Base-by-base conservation (phyloP, 768 basidiomycete species). In the Psilocybe azurescens region DNA sequence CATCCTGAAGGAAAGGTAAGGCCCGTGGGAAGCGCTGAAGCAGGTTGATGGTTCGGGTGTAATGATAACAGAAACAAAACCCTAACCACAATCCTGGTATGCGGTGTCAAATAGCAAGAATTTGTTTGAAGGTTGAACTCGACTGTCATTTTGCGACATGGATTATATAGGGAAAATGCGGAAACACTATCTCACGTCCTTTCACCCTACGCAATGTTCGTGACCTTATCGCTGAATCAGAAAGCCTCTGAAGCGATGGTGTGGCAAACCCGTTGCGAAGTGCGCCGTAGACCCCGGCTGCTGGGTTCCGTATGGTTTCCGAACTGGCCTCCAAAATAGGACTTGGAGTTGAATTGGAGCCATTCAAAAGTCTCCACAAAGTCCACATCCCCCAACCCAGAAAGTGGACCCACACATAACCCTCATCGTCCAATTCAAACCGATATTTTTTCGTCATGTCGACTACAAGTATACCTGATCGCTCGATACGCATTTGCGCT, bases 401-500 rank as follows among this genome's bases (percentile, higher is more conserved):
- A 33, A 51, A n/a, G 44, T 53, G 59, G 63, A 61, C 63, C 63
- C 53, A 58, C 64, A 56, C 33, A 32, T 36, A 33, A n/a, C 24
- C 13, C 32, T 38, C 33, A 33, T 28, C 41, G 5, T 36, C 8
- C 48, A 38, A 41, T 29, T 29, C 32, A 10, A 14, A 58, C 46
- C 28, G 16, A 41, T 1, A 8, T 44, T 16, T 44, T 44, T n/a
- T 44, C 32, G 51, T 29, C 9, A 69, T 69, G 65, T 30, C 62
- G 30, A 47, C 59, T 47, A 38, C 62, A n/a, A 61, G 77, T 24
- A 74, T 93, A 51, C 89, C 90, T 20, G 87, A 92, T 71, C 84
- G 83, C 67, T 95, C 93, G 11, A 89, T 95, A 60, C 84, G 88
- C 56, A 93, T 95, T 64, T 93, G 91, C 68, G 91, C 91, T 6